phyloP scores from a whole-genome alignment of 2,329 filamentous ascomycete genomes.

The Truncatella angustata region DNA sequence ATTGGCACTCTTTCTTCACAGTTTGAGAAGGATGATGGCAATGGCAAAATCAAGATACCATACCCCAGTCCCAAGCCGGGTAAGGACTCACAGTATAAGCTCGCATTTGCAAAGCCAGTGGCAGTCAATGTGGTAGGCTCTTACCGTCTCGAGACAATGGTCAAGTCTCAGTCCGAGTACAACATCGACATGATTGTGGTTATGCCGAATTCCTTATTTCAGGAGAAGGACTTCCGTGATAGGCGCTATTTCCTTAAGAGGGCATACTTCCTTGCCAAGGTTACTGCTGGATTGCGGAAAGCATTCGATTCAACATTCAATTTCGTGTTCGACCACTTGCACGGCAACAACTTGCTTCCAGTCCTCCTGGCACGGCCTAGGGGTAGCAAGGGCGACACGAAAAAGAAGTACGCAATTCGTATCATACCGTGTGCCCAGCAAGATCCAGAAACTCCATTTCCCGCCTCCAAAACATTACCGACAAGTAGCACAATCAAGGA shows the following conservation, averaged over 20 bases:
- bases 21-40: slow-evolving; percentile 14
- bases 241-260: slow-evolving; percentile 93
- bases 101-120: slow-evolving; percentile 72
- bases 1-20: slow-evolving; percentile 57
- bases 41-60: slow-evolving; percentile 53
- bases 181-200: slow-evolving; percentile 81
- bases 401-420: slow-evolving; percentile 56
- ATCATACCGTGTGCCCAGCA: slow-evolving; percentile 74
- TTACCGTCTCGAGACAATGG: slow-evolving; percentile 74
- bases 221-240: slow-evolving; percentile 93
- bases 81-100: slow-evolving; percentile 75
- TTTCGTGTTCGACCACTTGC: slow-evolving; percentile 62
- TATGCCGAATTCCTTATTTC: slow-evolving; percentile 78
- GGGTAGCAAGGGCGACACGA: slow-evolving; percentile 20
- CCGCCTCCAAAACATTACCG: slow-evolving; percentile 67
- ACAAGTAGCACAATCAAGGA: slow-evolving; percentile 65
- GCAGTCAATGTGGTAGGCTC: slow-evolving; percentile 88
- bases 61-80: slow-evolving; percentile 79
- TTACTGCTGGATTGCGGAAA: slow-evolving; percentile 68
- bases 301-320: slow-evolving; percentile 52
- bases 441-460: slow-evolving; percentile 65
- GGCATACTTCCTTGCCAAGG: slow-evolving; percentile 83
- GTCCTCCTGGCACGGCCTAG: slow-evolving; percentile 50
- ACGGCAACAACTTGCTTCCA: slow-evolving; percentile 76
- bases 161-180: slow-evolving; percentile 57